Evolutionary conservation across 371 early-diverging fungal species (phyloP).

Genomic region (Circinella minor): DNA sequence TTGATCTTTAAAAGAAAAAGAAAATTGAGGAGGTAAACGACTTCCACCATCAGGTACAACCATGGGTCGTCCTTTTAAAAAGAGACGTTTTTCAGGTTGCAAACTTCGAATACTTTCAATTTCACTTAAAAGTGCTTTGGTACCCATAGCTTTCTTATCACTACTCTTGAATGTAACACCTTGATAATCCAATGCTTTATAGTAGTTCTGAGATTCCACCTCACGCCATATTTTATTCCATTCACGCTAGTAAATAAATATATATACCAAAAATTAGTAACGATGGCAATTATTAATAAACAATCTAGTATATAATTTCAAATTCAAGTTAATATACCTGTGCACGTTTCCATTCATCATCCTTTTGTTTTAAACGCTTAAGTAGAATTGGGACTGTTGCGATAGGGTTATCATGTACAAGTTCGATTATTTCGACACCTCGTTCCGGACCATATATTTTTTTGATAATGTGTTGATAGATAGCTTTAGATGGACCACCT

Average conservation of each 20-base stretch:
- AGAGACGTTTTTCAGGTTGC: constrained; percentile 23
- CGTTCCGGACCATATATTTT: constrained; percentile 90
- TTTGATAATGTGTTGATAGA: constrained; percentile 90
- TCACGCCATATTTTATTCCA: constrained; percentile 98
- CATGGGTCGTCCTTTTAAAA: constrained; percentile 12
- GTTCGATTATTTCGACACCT: constrained; percentile 91
- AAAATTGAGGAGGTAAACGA: constrained; percentile 53
- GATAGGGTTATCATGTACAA: constrained; percentile 91
- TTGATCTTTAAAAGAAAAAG: constrained; percentile 66
- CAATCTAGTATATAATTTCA: too few relatives aligned
- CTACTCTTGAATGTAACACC: constrained; percentile 85
- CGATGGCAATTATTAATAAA: neutral
- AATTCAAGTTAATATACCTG: constrained; percentile 24
- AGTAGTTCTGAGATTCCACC: constrained; percentile 91
- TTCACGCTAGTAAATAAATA: constrained; percentile 65
- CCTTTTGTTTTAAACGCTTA: constrained; percentile 95
- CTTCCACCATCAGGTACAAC: constrained; percentile 18
- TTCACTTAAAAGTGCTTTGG: constrained; percentile 79
- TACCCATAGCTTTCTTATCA: constrained; percentile 82
- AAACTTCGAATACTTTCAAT: constrained; percentile 70
- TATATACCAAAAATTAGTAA: neutral
- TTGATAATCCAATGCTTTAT: constrained; percentile 96
- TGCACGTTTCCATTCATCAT: constrained; percentile 92
- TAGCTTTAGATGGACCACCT: constrained; percentile 82
- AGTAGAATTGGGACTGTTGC: constrained; percentile 96